phyloP scores from a whole-genome alignment of 208 protist genomes.

The Trypanosoma mega region DNA sequence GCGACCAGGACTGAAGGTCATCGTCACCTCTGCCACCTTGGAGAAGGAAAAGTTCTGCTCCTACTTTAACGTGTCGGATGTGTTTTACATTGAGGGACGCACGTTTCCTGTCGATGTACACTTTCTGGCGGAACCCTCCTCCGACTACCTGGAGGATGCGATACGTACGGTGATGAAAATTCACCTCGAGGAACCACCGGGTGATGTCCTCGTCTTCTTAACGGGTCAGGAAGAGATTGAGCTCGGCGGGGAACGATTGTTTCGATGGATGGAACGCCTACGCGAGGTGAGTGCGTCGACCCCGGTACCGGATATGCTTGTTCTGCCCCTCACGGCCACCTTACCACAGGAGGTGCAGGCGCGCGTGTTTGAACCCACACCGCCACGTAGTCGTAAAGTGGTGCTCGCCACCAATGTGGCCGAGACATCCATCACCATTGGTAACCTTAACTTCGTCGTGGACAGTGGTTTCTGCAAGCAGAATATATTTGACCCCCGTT shows the following conservation, averaged over 20 bases:
- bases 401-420: slow-evolving; percentile 99
- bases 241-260: slow-evolving; percentile 97
- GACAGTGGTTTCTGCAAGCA: slow-evolving; percentile 98
- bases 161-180: slow-evolving; percentile 99
- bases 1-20: slow-evolving; percentile 95
- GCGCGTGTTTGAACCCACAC: slow-evolving; percentile 97
- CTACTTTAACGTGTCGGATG: slow-evolving; percentile 96
- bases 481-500: slow-evolving; percentile 96
- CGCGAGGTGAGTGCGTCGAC: slow-evolving; percentile 39
- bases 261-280: slow-evolving; percentile 85
- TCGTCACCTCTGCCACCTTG: slow-evolving; percentile 99
- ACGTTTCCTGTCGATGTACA: slow-evolving; percentile 98
- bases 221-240: slow-evolving; percentile 99
- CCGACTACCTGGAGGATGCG: slow-evolving; percentile 97
- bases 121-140: slow-evolving; percentile 91
- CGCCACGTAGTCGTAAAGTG: slow-evolving; percentile 92
- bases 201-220: slow-evolving; percentile 99
- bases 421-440: slow-evolving; percentile 99
- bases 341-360: slow-evolving; percentile 98
- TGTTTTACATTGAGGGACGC: slow-evolving; percentile 98
- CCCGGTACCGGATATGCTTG: slow-evolving; percentile 91
- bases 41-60: slow-evolving; percentile 98
- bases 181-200: slow-evolving; percentile 96
- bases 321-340: slow-evolving; percentile 98
- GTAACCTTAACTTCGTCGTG: slow-evolving; percentile 98